A percentile compares a stretch with the other conserved stretches of the same genome.
phyloP scores from a whole-genome alignment of 768 basidiomycete species.

The Amanita exitialis region DNA sequence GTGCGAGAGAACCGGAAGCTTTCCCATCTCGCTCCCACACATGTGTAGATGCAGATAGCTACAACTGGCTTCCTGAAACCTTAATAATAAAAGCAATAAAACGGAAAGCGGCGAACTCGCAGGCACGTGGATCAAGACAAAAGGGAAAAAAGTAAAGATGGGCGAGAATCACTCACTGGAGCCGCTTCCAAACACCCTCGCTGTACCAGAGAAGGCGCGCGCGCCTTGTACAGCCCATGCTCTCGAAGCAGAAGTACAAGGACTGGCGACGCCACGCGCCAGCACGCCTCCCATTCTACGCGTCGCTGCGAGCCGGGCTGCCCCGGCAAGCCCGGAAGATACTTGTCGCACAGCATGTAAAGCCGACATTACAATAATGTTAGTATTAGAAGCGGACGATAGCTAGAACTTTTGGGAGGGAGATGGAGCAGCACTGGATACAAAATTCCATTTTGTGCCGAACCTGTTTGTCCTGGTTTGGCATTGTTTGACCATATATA shows the following conservation, averaged over 20 bases:
- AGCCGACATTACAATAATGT: slow-evolving; percentile 4
- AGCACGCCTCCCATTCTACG: neutral
- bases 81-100: neutral
- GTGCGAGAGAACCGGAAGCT: neutral
- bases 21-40: neutral
- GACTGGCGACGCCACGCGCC: neutral
- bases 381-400: neutral
- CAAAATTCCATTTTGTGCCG: neutral
- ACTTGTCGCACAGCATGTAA: slow-evolving; percentile 5
- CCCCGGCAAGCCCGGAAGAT: neutral
- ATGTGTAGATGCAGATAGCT: neutral
- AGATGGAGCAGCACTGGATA: neutral
- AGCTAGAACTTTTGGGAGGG: neutral
- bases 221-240: neutral
- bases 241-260: neutral
- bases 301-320: neutral
- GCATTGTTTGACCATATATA: neutral
- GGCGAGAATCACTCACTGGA: neutral
- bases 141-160: neutral
- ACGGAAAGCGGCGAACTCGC: neutral
- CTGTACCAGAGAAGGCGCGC: slow-evolving; percentile 9
- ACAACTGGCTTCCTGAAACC: neutral
- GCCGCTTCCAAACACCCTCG: slow-evolving; percentile 9
- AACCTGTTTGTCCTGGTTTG: neutral
- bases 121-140: neutral